Percentiles rank a stretch among this genome's conserved stretches.
phyloP scores from a whole-genome alignment of 768 basidiomycete species.

The Dioszegia hungarica region DNA sequence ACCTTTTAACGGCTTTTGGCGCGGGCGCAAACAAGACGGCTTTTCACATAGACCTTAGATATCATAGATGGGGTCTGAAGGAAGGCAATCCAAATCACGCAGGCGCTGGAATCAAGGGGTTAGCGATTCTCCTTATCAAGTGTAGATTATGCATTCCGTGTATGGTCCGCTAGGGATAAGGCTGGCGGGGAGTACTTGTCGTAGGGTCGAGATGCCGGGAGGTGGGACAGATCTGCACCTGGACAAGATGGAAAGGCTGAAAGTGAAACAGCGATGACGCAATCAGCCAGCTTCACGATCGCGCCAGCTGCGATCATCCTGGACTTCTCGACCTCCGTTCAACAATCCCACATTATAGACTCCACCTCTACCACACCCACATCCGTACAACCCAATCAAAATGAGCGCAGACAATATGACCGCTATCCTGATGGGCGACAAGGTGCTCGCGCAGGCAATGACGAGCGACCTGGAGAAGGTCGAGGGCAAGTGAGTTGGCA shows the following conservation, averaged over 20 bases:
- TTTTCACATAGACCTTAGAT: no score
- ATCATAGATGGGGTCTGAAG: neutral
- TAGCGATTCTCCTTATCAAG: neutral
- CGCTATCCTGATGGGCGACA: constrained; percentile 36
- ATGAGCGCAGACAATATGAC: constrained; percentile 35
- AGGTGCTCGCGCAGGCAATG: constrained; percentile 30
- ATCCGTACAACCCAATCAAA: neutral
- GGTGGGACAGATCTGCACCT: no score
- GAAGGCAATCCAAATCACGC: no score
- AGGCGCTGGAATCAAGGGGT: neutral
- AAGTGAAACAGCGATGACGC: no score
- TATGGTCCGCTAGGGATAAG: no score
- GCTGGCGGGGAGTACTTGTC: neutral
- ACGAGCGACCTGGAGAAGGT: constrained; percentile 41
- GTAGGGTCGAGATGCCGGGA: neutral
- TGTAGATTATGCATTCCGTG: neutral
- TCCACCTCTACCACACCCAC: no score
- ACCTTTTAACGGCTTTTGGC: no score
- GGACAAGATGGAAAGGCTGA: no score
- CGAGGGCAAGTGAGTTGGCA: constrained; percentile 27
- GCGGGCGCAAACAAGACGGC: no score
- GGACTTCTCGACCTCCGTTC: neutral
- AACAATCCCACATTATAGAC: no score
- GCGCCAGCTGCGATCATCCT: no score
- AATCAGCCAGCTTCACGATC: neutral